Percentiles rank a stretch among this genome's conserved stretches.
These are phyloP conservation scores for Neoboletus brunneissimus DNA, from an alignment of 768 basidiomycete genomes.

Conservation along the genomic window DNA sequence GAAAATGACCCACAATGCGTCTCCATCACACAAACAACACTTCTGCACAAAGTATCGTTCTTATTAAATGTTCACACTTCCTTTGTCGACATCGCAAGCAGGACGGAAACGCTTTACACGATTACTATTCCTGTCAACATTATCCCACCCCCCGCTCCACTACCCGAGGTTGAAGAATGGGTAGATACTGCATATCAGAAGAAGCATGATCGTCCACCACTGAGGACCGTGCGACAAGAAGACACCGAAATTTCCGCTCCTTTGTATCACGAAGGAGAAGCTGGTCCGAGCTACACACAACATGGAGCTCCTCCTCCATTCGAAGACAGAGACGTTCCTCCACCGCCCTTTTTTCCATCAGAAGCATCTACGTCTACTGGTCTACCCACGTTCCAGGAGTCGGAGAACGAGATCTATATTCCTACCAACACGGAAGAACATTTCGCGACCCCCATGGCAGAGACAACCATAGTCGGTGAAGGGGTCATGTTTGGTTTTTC, in stretches of 20 bases:
- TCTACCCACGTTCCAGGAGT: constrained; percentile 76
- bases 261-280: constrained; percentile 65
- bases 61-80: constrained; percentile 69
- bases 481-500: constrained; percentile 75
- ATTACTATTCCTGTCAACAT: constrained; percentile 68
- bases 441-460: constrained; percentile 32
- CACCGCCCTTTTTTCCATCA: constrained; percentile 56
- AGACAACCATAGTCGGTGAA: constrained; percentile 59
- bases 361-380: constrained; percentile 58
- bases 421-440: constrained; percentile 41
- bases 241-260: constrained; percentile 61
- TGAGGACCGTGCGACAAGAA: constrained; percentile 65
- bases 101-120: constrained; percentile 64
- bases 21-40: constrained; percentile 75
- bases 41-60: constrained; percentile 83
- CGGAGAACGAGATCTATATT: constrained; percentile 74
- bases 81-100: constrained; percentile 68
- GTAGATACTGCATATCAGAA: constrained; percentile 79
- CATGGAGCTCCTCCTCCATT: constrained; percentile 76
- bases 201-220: constrained; percentile 82
- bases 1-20: constrained; percentile 66
- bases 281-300: constrained; percentile 71
- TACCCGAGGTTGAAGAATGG: constrained; percentile 71
- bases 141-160: constrained; percentile 72
- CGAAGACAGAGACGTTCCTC: constrained; percentile 79